Base-by-base conservation (phyloP, 2,329 filamentous ascomycete genomes). In the Eutypella sp. region DNA sequence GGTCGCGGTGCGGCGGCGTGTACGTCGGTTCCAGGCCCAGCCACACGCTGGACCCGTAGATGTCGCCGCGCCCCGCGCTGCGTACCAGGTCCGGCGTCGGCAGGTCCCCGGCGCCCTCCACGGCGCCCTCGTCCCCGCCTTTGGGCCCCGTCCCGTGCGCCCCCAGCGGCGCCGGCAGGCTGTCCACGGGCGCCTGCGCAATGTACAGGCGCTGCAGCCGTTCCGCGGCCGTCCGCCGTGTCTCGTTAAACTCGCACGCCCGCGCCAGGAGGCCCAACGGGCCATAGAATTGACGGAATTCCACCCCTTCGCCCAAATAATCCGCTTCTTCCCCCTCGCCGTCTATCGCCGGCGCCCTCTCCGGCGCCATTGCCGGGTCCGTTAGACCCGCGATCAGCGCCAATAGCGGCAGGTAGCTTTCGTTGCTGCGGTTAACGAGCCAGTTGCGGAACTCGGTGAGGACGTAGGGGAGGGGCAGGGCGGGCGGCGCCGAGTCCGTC, bases 41-140 rank as follows among this genome's bases (percentile, higher is more conserved):
- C 92, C 92, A 99, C 37, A 97, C 72, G 56, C 87, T 95, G 0
- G 86, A 84, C 56, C 77, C 80, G 62, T 97, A 96, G n/a, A 96
- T 68, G 62, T 96, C 91, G 3, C 89, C 89, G 54, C 79, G 85
- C 0, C 87, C 87, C 2, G 80, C 76, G 6, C 70, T 61, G 3
- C 59, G 64, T 3, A 95, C 81, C 4, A 91, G 58, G 0, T 72
- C 62, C 0, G 90, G 91, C 0, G 76, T 76, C 0, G 85, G 84
- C 0, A 96, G 63, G 56, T 95, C 88, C 3, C 72, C 61, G 45
- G 5, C 11, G 6, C 11, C 29, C 5, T 15, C 11, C 11, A 15
- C 29, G 29, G 11, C 29, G 25, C 13, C 25, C 25, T 29, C 13
- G 25, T 13, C 25, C 7, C 25, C 25, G 25, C 13, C 25, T 13